Percentiles rank a stretch among this genome's conserved stretches.
phyloP scores from a whole-genome alignment of 1,284 basidiomycete species.

The Irpex sp. region DNA sequence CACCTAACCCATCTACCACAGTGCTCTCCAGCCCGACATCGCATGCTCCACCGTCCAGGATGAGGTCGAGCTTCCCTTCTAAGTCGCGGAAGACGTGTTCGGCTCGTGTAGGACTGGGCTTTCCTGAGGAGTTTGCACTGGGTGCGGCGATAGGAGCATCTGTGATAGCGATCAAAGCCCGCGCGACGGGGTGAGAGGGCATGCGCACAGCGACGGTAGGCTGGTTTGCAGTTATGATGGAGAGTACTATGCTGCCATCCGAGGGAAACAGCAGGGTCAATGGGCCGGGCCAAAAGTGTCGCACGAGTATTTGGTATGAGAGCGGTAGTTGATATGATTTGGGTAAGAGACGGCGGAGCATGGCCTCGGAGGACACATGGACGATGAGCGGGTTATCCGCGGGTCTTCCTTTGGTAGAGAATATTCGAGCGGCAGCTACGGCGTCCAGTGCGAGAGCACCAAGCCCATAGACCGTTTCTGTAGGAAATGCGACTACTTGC shows the following conservation, averaged over 20 bases:
- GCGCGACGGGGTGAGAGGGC: slow-evolving; percentile 90
- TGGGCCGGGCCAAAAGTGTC: slow-evolving; percentile 92
- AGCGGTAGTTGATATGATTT: slow-evolving; percentile 49
- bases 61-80: slow-evolving; percentile 65
- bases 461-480: slow-evolving; percentile 97
- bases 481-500: slow-evolving; percentile 80
- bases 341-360: slow-evolving; percentile 77
- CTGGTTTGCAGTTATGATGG: slow-evolving; percentile 72
- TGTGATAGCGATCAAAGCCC: slow-evolving; percentile 79
- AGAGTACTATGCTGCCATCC: slow-evolving; percentile 49
- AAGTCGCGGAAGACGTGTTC: slow-evolving; percentile 84
- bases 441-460: slow-evolving; percentile 79
- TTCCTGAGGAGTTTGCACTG: slow-evolving; percentile 91
- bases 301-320: slow-evolving; percentile 70
- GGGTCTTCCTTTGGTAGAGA: slow-evolving; percentile 87
- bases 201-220: slow-evolving; percentile 89
- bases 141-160: slow-evolving; percentile 87
- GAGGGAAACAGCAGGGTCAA: slow-evolving; percentile 90
- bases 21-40: slow-evolving; percentile 93
- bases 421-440: slow-evolving; percentile 71
- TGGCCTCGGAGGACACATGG: slow-evolving; percentile 82
- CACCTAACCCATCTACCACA: slow-evolving; percentile 81
- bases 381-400: slow-evolving; percentile 97
- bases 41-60: slow-evolving; percentile 92
- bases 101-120: slow-evolving; percentile 91